phyloP scores from a whole-genome alignment of 2,329 filamentous ascomycete genomes.

The Stemphylium lycopersici region DNA sequence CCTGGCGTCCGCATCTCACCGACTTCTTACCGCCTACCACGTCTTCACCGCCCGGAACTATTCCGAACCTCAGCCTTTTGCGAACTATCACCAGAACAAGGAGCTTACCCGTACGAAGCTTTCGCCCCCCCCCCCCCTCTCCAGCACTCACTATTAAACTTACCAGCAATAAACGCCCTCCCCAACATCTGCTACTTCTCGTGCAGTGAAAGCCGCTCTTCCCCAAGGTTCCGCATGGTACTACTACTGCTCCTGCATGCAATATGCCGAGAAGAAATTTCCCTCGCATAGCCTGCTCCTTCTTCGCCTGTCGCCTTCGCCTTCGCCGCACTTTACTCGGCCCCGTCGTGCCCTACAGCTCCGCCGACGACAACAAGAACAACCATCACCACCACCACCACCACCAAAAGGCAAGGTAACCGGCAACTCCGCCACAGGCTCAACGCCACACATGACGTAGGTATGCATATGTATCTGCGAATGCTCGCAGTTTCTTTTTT shows the following conservation, averaged over 20 bases:
- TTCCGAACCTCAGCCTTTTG: background rate
- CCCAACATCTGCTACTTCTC: conserved; percentile 1
- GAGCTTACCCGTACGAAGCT: conserved; percentile 5
- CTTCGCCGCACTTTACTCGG: conserved; percentile 12
- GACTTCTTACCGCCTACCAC: conserved; percentile 7
- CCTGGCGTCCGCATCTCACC: conserved; percentile 6
- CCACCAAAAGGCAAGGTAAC: background rate
- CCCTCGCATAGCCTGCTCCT: conserved; percentile 7
- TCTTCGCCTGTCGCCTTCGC: background rate
- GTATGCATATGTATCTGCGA: background rate
- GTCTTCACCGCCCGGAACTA: conserved; percentile 3
- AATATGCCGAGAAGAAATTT: conserved; percentile 15
- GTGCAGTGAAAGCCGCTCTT: background rate
- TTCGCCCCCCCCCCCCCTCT: background rate
- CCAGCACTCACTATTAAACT: background rate
- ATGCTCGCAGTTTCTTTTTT: background rate
- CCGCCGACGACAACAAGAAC: background rate
- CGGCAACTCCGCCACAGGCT: background rate
- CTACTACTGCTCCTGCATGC: conserved; percentile 10
- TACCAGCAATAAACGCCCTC: conserved; percentile 2
- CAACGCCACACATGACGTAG: conserved; percentile 3
- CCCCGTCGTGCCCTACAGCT: conserved; percentile 9
- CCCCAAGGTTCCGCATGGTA: conserved; percentile 2
- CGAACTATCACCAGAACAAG: conserved; percentile 2
- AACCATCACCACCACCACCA: too few relatives aligned